These are phyloP conservation scores for Camelina laxa DNA, from an alignment of 345 rosid genomes.

Conservation along the genomic window DNA sequence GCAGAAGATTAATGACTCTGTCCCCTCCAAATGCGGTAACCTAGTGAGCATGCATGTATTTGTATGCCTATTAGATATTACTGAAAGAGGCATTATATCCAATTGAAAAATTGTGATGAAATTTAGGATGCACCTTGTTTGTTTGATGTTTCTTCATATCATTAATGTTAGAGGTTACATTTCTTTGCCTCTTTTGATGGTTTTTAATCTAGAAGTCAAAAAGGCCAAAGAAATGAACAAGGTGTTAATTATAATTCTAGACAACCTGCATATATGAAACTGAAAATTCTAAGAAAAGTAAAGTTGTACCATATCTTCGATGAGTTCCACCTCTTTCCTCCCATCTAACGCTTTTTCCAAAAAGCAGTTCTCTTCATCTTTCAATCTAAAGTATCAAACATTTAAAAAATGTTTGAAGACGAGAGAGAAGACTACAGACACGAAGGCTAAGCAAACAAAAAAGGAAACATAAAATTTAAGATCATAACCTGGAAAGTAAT, in stretches of 20 bases:
- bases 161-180: conserved; percentile 47
- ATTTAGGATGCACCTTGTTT: conserved; percentile 66
- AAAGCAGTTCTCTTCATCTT: conserved; percentile 65
- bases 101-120: conserved; percentile 19
- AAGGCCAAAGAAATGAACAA: conserved; percentile 19
- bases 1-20: conserved; percentile 74
- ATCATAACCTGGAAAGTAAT: conserved; percentile 58
- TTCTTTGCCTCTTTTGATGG: conserved; percentile 51
- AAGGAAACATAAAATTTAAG: conserved; percentile 11
- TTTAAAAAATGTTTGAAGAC: conserved; percentile 1
- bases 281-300: conserved; percentile 20
- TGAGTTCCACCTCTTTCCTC: conserved; percentile 54
- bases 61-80: conserved; percentile 19
- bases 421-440: conserved; percentile 24
- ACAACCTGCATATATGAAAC: conserved; percentile 25
- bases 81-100: conserved; percentile 10
- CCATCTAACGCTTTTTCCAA: conserved; percentile 49
- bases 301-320: conserved; percentile 63
- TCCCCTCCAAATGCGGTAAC: conserved; percentile 98
- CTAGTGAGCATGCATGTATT: conserved; percentile 48
- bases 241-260: conserved; percentile 11
- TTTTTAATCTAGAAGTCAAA: conserved; percentile 58
- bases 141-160: conserved; percentile 63
- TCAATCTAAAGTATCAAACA: conserved; percentile 57
- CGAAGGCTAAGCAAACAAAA: conserved; percentile 2